phyloP scores from a whole-genome alignment of 108 stramenopile species.

The Cylindrotheca fusiformis region DNA sequence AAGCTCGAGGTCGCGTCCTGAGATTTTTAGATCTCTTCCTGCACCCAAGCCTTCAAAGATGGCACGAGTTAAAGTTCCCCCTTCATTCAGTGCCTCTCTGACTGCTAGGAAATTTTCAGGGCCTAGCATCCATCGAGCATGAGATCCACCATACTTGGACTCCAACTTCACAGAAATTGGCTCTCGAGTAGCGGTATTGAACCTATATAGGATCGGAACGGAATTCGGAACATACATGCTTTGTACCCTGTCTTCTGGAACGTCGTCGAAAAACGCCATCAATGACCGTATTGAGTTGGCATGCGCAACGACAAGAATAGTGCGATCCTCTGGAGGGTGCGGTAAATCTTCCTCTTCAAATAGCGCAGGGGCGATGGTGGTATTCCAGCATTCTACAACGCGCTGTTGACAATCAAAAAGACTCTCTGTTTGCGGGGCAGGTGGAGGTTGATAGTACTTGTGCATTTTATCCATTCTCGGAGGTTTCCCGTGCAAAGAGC shows the following conservation, averaged over 20 bases:
- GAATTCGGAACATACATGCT: constrained; percentile 53
- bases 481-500: constrained; percentile 49
- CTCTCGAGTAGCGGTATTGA: constrained; percentile 2
- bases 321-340: constrained; percentile 31
- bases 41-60: constrained; percentile 23
- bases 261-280: constrained; percentile 49
- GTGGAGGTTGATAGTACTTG: constrained; percentile 49
- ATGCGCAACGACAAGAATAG: constrained; percentile 82
- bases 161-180: constrained; percentile 24
- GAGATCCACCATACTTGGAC: constrained; percentile 19
- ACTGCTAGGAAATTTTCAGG: constrained; percentile 26
- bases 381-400: constrained; percentile 63
- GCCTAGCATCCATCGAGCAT: constrained; percentile 35
- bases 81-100: constrained; percentile 16
- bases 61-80: constrained; percentile 29
- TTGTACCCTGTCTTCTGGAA: constrained; percentile 38
- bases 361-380: constrained; percentile 53
- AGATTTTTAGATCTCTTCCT: constrained; percentile 3
- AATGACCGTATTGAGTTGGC: constrained; percentile 72
- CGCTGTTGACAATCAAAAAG: constrained; percentile 73
- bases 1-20: constrained; percentile 3
- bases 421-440: constrained; percentile 68
- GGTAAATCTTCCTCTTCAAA: constrained; percentile 55
- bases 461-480: constrained; percentile 23
- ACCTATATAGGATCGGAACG: constrained; percentile 53